Evolutionary conservation across 2,329 filamentous ascomycete species (phyloP), one percentile per base, ranked within the genome.

Genomic region (Alternaria sp.): DNA sequence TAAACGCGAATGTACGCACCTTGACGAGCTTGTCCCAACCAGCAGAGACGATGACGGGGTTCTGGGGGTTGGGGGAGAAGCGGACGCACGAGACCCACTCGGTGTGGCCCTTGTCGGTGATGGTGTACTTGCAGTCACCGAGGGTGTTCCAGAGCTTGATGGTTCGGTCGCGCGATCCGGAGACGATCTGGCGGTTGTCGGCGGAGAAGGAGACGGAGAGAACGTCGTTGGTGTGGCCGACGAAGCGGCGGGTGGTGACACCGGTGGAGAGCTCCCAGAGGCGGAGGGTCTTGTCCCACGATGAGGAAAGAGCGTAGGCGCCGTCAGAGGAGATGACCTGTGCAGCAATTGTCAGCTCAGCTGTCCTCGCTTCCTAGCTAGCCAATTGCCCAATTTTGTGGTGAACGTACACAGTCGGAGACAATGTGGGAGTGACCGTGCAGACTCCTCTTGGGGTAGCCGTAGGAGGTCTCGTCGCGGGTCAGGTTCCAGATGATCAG

Each of bases 101-200:
- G 85, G 93, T 93, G 90, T 99, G 96, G 83, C 96, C 96, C 92
- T 99, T 99, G 84, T 99, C 96, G 86, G 93, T 97, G 89, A 99
- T 98, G 88, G 95, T 99, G 91, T 90, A 99, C 90, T 99, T 99
- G 94, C 96, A 99, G 90, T 99, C 96, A 86, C 96, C 96, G 75
- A 99, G 93, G 79, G 96, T 99, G 90, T 99, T 99, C 96, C 96
- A 99, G 80, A 99, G 91, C 93, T 98, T 99, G 90, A 99, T 98
- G 81, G 92, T 93, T 84, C 93, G 91, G 89, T 99, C 96, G 84
- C 96, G 94, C 73, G 96, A 98, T 76, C 94, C 96, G 75, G 96
- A 98, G 80, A 98, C 96, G 85, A 99, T 98, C 89, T 98, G 96
- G 83, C 96, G 92, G 92, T 98, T 98, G 89, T 99, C 96, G 90